phyloP scores from a whole-genome alignment of 202 grass and related monocot species.

The Eragrostis tef region DNA sequence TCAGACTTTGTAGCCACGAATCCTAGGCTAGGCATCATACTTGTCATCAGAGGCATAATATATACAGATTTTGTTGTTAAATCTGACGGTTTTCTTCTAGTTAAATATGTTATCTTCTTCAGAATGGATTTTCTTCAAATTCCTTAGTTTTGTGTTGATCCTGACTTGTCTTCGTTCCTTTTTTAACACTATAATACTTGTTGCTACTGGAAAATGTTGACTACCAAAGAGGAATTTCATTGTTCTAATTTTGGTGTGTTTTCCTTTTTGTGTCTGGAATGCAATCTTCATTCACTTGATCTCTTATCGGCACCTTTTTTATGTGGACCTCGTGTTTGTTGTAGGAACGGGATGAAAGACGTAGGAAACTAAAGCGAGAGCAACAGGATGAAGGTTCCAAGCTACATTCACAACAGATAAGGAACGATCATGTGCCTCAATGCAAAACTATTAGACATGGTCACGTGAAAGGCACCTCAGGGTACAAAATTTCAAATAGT shows the following conservation, averaged over 20 bases:
- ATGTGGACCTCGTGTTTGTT: conserved; percentile 14
- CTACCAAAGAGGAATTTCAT: no score
- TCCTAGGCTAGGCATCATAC: background rate
- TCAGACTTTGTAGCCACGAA: background rate
- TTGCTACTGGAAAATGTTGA: no score
- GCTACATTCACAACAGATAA: conserved; percentile 38
- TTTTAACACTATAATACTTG: no score
- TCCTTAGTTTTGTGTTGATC: background rate
- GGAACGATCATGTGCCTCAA: conserved; percentile 54
- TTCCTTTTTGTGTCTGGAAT: background rate
- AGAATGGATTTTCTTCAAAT: background rate
- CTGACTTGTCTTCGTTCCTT: no score
- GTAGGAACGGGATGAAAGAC: conserved; percentile 76
- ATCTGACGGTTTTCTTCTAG: background rate
- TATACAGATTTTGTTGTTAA: background rate
- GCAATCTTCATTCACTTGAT: background rate
- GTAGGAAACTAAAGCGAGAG: conserved; percentile 55
- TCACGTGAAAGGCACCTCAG: conserved; percentile 60
- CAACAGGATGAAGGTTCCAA: conserved; percentile 55
- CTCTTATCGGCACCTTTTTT: conserved; percentile 5
- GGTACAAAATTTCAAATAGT: conserved; percentile 40
- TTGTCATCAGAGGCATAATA: background rate
- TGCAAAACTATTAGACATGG: conserved; percentile 46
- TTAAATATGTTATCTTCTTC: background rate
- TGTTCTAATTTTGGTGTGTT: background rate